These are phyloP conservation scores for Blumeria hordei DNA, from an alignment of 2,329 filamentous ascomycete genomes.

Conservation along the genomic window DNA sequence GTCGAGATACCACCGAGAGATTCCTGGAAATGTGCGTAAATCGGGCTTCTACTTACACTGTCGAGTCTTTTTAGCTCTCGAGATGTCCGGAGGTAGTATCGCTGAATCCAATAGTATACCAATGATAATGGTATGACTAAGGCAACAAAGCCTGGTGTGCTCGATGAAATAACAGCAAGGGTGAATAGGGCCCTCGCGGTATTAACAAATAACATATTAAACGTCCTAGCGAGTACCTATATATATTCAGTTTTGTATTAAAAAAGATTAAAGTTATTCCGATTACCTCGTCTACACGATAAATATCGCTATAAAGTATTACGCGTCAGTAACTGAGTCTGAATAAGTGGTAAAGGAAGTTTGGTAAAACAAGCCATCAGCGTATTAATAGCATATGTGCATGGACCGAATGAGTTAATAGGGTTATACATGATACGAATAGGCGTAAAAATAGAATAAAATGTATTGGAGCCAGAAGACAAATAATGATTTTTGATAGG, in stretches of 20 bases:
- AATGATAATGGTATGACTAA: slow-evolving; percentile 59
- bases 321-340: slow-evolving; percentile 8
- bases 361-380: too few species aligned
- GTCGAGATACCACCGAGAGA: slow-evolving; percentile 83
- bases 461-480: too few species aligned
- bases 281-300: slow-evolving; percentile 18
- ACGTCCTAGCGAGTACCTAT: slow-evolving; percentile 82
- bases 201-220: slow-evolving; percentile 88
- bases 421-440: too few species aligned
- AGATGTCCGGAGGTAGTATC: slow-evolving; percentile 90
- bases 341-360: not conserved
- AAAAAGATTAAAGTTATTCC: slow-evolving; percentile 5
- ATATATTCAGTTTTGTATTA: slow-evolving; percentile 39
- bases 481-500: too few species aligned
- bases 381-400: too few species aligned
- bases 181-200: slow-evolving; percentile 57
- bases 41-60: slow-evolving; percentile 83
- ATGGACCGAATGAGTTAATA: too few species aligned
- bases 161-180: slow-evolving; percentile 56
- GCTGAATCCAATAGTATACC: slow-evolving; percentile 79
- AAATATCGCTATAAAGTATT: slow-evolving; percentile 22
- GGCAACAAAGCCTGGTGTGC: slow-evolving; percentile 57
- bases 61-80: slow-evolving; percentile 90
- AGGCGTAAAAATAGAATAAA: too few species aligned
- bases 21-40: slow-evolving; percentile 97